Evolutionary conservation across 805 yeast species (phyloP).

Genomic region (Metschnikowia amazonensis): DNA sequence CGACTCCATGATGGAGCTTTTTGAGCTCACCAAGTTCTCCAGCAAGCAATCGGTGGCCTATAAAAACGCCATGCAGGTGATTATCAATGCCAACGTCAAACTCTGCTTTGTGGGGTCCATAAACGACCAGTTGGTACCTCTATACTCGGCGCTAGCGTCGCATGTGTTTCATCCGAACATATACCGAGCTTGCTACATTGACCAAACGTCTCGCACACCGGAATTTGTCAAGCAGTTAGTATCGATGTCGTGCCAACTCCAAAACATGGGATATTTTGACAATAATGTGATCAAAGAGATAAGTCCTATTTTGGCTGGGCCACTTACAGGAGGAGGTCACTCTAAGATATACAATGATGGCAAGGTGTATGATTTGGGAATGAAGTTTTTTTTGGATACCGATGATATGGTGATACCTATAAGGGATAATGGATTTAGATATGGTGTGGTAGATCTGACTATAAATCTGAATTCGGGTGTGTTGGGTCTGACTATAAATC

Average conservation of each 20-base stretch:
- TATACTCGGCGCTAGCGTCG: slow-evolving; percentile 80
- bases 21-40: slow-evolving; percentile 78
- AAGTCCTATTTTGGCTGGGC: slow-evolving; percentile 64
- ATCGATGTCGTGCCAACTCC: slow-evolving; percentile 65
- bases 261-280: slow-evolving; percentile 76
- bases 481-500: too few species aligned
- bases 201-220: slow-evolving; percentile 75
- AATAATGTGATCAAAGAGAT: slow-evolving; percentile 84
- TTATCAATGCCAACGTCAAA: slow-evolving; percentile 70
- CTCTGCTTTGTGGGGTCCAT: slow-evolving; percentile 81
- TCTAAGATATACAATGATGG: slow-evolving; percentile 83
- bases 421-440: too few species aligned
- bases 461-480: too few species aligned
- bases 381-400: slow-evolving; percentile 73
- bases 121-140: slow-evolving; percentile 91
- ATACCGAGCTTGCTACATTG: slow-evolving; percentile 84
- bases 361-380: slow-evolving; percentile 76
- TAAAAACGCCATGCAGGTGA: slow-evolving; percentile 58
- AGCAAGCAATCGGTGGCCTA: slow-evolving; percentile 70
- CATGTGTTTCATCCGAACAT: slow-evolving; percentile 88
- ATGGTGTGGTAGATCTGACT: too few species aligned
- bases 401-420: slow-evolving; percentile 51
- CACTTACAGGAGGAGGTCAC: slow-evolving; percentile 94
- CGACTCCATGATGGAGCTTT: slow-evolving; percentile 79
- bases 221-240: slow-evolving; percentile 72